Conservation (phyloP, 2,329 filamentous ascomycete species). For the Venturia nashicola region DNA sequence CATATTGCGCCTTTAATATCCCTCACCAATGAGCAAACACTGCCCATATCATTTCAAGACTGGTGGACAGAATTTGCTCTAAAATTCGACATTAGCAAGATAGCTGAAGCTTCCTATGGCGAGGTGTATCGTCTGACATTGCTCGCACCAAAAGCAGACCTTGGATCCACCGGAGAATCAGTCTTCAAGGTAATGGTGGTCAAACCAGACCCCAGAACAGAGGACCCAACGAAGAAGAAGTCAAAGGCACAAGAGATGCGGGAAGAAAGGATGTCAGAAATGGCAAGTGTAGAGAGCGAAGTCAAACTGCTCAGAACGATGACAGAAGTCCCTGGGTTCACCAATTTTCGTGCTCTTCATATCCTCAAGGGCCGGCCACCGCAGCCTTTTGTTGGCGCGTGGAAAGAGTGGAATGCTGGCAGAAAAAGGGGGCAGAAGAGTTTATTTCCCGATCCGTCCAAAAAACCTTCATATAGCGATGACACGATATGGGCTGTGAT, state of each 20-base stretch:
- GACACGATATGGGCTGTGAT: conserved; percentile 51
- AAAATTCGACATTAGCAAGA: conserved; percentile 42
- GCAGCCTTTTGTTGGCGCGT: conserved; percentile 34
- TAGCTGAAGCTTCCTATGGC: conserved; percentile 54
- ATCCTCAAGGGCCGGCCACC: conserved; percentile 46
- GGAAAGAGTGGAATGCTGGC: conserved; percentile 30
- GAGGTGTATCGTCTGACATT: conserved; percentile 49
- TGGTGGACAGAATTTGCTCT: conserved; percentile 3
- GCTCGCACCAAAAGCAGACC: conserved; percentile 14
- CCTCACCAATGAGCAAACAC: neutral
- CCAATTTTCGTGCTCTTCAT: conserved; percentile 46
- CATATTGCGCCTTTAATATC: conserved; percentile 6
- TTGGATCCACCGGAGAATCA: conserved; percentile 26
- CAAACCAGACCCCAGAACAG: conserved; percentile 15
- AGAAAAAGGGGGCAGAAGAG: conserved; percentile 32
- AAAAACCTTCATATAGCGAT: conserved; percentile 39
- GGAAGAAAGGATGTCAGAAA: conserved; percentile 30
- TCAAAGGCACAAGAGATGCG: conserved; percentile 25
- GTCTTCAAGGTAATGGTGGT: conserved; percentile 36
- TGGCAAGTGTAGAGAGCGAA: conserved; percentile 33
- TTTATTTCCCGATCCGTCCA: conserved; percentile 44
- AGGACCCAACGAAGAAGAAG: conserved; percentile 21
- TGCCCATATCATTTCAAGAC: neutral
- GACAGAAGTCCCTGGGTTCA: conserved; percentile 49
- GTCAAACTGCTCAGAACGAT: conserved; percentile 44